Conservation (phyloP, 441 rosid genomes). For the Eruca vesicaria region DNA sequence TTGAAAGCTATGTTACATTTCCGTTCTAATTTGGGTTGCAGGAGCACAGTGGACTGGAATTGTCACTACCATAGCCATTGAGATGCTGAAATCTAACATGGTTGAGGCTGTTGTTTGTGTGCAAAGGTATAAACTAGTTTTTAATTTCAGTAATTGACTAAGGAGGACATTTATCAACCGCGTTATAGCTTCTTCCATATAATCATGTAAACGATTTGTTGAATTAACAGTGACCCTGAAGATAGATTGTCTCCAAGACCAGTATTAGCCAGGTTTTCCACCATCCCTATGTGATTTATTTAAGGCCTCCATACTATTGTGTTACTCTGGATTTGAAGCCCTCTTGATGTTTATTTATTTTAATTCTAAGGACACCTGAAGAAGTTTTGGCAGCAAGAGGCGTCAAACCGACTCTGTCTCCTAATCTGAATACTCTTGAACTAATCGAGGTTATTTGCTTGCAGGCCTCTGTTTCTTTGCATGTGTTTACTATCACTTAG, state of each 20-base stretch:
- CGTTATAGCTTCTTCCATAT: not conserved
- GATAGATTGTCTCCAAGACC: slow-evolving; percentile 93
- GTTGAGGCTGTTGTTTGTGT: slow-evolving; percentile 97
- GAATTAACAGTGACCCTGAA: slow-evolving; percentile 69
- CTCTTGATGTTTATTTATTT: slow-evolving; percentile 14
- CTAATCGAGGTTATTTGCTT: slow-evolving; percentile 64
- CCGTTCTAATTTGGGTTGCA: slow-evolving; percentile 21
- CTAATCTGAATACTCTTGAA: slow-evolving; percentile 87
- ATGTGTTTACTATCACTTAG: not conserved
- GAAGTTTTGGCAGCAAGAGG: slow-evolving; percentile 98
- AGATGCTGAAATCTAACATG: slow-evolving; percentile 83
- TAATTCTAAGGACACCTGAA: slow-evolving; percentile 65
- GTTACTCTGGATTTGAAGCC: not conserved
- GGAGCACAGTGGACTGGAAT: slow-evolving; percentile 99
- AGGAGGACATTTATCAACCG: not conserved
- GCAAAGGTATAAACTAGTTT: slow-evolving; percentile 59
- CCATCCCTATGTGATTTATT: slow-evolving; percentile 14
- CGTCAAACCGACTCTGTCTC: slow-evolving; percentile 90
- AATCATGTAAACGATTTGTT: not conserved
- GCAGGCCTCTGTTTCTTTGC: slow-evolving; percentile 8
- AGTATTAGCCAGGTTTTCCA: slow-evolving; percentile 74
- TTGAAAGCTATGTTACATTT: not conserved
- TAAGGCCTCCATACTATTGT: not conserved
- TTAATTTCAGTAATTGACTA: not conserved
- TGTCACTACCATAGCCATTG: slow-evolving; percentile 88